Evolutionary conservation across 2,329 filamentous ascomycete species (phyloP).

Genomic region (Didymosphaeria variabile): DNA sequence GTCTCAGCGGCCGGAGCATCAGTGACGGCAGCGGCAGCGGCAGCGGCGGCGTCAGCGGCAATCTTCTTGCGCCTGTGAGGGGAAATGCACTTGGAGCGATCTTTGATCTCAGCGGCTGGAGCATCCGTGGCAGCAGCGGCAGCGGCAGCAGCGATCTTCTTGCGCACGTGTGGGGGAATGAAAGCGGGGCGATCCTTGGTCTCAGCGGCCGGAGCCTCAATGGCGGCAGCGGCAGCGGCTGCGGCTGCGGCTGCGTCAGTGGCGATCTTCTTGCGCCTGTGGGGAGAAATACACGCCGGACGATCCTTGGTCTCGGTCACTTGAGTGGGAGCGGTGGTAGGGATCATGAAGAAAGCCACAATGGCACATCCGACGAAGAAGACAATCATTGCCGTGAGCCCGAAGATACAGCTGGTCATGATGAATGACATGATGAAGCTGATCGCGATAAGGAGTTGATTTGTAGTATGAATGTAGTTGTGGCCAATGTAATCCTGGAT

Average conservation of each 20-base stretch:
- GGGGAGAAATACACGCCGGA: background rate
- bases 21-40: too few relatives aligned
- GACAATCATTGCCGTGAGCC: too few relatives aligned
- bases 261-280: constrained; percentile 24
- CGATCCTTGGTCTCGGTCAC: background rate
- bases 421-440: background rate
- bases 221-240: background rate
- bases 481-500: background rate
- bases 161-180: constrained; percentile 12
- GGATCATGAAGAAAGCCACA: background rate
- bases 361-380: too few relatives aligned
- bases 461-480: background rate
- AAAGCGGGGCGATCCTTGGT: background rate
- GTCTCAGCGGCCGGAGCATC: background rate
- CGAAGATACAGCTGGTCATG: too few relatives aligned
- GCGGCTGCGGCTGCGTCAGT: too few relatives aligned
- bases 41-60: too few relatives aligned
- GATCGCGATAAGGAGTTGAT: background rate
- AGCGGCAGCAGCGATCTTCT: constrained; percentile 19
- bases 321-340: background rate
- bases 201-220: too few relatives aligned
- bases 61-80: constrained; percentile 24
- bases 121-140: background rate
- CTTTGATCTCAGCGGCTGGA: background rate
- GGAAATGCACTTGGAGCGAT: background rate